A percentile compares a stretch with the other conserved stretches of the same genome.
phyloP scores from a whole-genome alignment of 495 filamentous ascomycete genomes.

The Clavariopsis aquatica region DNA sequence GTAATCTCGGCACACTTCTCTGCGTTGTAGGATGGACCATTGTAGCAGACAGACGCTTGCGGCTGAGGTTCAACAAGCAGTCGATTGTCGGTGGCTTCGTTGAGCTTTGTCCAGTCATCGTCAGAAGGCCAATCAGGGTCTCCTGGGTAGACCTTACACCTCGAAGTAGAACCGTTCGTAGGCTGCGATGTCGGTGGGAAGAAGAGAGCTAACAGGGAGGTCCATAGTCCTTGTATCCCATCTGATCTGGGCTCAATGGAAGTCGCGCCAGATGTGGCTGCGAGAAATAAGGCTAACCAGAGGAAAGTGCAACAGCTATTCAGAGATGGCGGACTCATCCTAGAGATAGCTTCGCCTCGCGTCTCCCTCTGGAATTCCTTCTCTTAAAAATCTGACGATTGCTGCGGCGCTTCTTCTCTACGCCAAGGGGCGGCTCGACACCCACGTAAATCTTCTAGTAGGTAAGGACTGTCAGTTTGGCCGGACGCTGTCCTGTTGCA shows the following conservation, averaged over 20 bases:
- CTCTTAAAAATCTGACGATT: not conserved
- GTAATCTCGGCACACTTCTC: slow-evolving; percentile 27
- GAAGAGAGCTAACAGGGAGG: not conserved
- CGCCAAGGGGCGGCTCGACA: too few relatives aligned
- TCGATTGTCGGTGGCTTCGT: slow-evolving; percentile 20
- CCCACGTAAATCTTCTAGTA: not conserved
- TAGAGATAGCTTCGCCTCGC: not conserved
- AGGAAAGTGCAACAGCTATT: not conserved
- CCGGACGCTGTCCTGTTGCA: not conserved
- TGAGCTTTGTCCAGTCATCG: slow-evolving; percentile 26
- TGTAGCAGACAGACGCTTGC: slow-evolving; percentile 33
- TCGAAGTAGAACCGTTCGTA: not conserved
- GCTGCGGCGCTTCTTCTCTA: not conserved
- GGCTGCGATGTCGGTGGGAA: slow-evolving; percentile 1
- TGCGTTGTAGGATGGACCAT: slow-evolving; percentile 22
- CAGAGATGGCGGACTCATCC: slow-evolving; percentile 16
- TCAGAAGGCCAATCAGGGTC: slow-evolving; percentile 31
- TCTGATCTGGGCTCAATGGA: slow-evolving; percentile 5
- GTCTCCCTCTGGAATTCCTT: not conserved
- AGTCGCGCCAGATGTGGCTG: slow-evolving; percentile 3
- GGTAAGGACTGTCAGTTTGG: not conserved
- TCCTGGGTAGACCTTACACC: slow-evolving; percentile 34
- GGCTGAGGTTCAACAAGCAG: slow-evolving; percentile 23
- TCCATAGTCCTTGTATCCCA: slow-evolving; percentile 4
- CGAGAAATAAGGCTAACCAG: slow-evolving; percentile 18